Conservation (phyloP, 805 yeast species). For the Lachancea waltii region DNA sequence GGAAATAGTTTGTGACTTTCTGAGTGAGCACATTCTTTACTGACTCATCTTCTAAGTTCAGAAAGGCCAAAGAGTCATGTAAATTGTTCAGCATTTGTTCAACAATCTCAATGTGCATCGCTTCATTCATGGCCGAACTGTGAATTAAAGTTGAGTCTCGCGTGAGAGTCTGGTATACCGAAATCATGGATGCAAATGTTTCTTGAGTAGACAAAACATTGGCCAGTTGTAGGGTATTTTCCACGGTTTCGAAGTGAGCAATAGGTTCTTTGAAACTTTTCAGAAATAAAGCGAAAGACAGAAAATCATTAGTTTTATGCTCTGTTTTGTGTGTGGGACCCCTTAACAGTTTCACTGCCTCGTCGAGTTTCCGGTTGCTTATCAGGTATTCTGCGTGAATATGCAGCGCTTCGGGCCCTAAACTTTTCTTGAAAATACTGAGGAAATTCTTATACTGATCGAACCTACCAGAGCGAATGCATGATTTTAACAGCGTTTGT, state of each 20-base stretch:
- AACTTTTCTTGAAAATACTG: constrained; percentile 14
- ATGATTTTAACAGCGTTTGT: constrained; percentile 21
- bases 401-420: constrained; percentile 12
- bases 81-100: constrained; percentile 28
- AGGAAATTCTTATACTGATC: constrained; percentile 15
- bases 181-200: constrained; percentile 16
- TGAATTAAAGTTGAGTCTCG: background rate
- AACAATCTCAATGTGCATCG: constrained; percentile 11
- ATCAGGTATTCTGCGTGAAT: constrained; percentile 23
- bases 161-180: constrained; percentile 10
- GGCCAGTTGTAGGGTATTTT: constrained; percentile 25
- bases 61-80: constrained; percentile 17
- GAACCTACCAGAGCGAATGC: constrained; percentile 22
- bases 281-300: constrained; percentile 22
- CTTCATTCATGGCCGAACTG: constrained; percentile 2
- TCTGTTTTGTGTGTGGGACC: constrained; percentile 11
- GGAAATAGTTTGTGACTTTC: constrained; percentile 23
- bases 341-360: constrained; percentile 17
- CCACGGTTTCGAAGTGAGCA: constrained; percentile 13
- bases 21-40: constrained; percentile 5
- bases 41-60: constrained; percentile 10
- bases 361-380: constrained; percentile 17
- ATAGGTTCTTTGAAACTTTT: constrained; percentile 16
- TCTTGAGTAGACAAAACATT: constrained; percentile 23
- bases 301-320: constrained; percentile 19